Evolutionary conservation across 2,329 filamentous ascomycete species (phyloP), one percentile per base, ranked within the genome.

Genomic region (Trichophyton mentagrophytes): DNA sequence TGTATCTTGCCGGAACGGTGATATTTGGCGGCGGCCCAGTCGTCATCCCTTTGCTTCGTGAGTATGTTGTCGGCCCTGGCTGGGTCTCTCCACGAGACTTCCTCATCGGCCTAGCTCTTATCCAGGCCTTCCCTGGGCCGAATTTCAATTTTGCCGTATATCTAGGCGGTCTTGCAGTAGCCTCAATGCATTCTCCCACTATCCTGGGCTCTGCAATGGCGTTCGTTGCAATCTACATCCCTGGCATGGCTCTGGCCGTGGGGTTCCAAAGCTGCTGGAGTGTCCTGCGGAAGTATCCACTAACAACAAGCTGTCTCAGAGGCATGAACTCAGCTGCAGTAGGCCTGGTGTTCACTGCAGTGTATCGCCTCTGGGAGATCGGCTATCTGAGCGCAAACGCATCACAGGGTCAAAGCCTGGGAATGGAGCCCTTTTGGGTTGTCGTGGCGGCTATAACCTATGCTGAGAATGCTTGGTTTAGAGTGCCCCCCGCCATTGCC

Each of bases 21-120:
- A 85, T 84, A 64, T 83, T 85, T 57, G 84, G 84, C 2, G 83
- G 84, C 1, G 84, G 84, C 0, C 84, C 84, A 0, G 83, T 86
- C 0, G 84, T 86, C 0, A 85, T 86, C 51, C 84, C 84, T 0
- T 76, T 87, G 0, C 74, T 86, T 1, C 76, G 82, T 17, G 79
- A 84, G 40, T 76, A 76, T 65, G 76, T 89, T 40, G 87, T 89
- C 0, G 77, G 79, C 0, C 83, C 85, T 25, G 83, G 84, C 5
- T 90, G 86, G 86, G 86, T 90, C 0, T 82, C 79, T 0, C 77
- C 84, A 0, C 80, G 87, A 3, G 85, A 90, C 68, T 89, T 90
- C 68, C 75, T 90, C 0, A 82, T 89, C 57, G 87, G 86, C 0
- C 80, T 90, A 0, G 87, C 86, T 6, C 78, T 90, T 59, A 85